Evolutionary conservation across 2,329 filamentous ascomycete genomes (phyloP).

Genomic region (Pestalotiopsis sp.): DNA sequence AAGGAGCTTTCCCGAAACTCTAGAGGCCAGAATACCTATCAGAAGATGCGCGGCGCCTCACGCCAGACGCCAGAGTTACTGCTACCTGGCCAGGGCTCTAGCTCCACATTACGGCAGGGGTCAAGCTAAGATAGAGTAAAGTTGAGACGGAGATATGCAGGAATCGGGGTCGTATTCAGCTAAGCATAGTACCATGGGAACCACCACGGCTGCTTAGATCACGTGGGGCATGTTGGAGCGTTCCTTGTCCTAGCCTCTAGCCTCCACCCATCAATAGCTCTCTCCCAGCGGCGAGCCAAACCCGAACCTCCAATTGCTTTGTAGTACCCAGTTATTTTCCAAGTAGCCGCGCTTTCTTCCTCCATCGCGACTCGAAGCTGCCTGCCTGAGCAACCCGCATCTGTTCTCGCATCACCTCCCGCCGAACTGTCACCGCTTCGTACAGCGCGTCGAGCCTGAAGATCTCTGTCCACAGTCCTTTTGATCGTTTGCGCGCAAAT

Average conservation of each 20-base stretch:
- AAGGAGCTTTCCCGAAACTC: background rate
- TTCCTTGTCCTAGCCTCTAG: background rate
- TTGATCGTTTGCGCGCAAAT: background rate
- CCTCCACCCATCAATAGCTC: background rate
- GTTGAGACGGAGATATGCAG: background rate
- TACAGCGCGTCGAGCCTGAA: background rate
- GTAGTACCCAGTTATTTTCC: constrained; percentile 2
- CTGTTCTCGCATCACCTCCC: background rate
- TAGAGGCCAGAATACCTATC: constrained; percentile 3
- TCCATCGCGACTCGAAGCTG: constrained; percentile 1
- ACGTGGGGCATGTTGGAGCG: background rate
- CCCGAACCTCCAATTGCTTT: background rate
- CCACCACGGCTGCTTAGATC: background rate
- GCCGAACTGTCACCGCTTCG: too few relatives aligned
- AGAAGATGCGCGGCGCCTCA: background rate
- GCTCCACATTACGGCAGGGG: background rate
- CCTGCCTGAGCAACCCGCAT: background rate
- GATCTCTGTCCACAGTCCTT: background rate
- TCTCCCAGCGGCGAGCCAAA: background rate
- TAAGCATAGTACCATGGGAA: background rate
- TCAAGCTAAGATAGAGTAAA: background rate
- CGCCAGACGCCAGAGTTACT: background rate
- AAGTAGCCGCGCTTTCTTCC: constrained; percentile 1
- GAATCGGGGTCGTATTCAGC: background rate
- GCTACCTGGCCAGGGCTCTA: background rate